Conservation (phyloP, 192 early-diverging fungal species). For the Chytriomyces sp. region DNA sequence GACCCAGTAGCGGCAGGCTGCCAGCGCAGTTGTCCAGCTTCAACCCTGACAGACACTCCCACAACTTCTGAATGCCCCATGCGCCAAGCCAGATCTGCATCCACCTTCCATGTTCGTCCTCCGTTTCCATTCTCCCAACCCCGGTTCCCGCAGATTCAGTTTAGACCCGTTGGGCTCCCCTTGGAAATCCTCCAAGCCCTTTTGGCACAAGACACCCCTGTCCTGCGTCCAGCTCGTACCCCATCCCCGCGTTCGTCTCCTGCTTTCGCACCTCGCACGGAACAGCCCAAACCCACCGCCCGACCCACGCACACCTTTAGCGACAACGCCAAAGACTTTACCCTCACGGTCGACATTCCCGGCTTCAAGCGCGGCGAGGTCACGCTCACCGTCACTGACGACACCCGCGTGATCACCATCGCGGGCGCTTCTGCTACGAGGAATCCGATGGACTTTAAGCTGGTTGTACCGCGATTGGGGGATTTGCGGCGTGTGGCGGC, state of each 20-base stretch:
- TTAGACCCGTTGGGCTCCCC: too few species aligned
- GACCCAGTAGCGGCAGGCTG: too few species aligned
- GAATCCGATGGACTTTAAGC: neutral
- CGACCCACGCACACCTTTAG: conserved; percentile 4
- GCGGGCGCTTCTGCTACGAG: neutral
- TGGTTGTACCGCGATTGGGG: conserved; percentile 2
- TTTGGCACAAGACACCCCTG: too few species aligned
- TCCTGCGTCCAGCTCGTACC: too few species aligned
- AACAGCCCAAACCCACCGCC: neutral
- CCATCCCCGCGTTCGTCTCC: neutral
- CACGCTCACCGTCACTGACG: conserved; percentile 10
- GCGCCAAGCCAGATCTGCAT: too few species aligned
- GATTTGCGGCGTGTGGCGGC: conserved; percentile 8
- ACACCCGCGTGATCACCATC: conserved; percentile 1
- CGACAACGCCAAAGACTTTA: neutral
- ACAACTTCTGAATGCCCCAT: too few species aligned
- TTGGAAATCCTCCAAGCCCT: too few species aligned
- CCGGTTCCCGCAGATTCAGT: too few species aligned
- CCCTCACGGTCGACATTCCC: conserved; percentile 18
- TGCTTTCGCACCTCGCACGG: neutral
- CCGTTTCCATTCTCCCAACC: too few species aligned
- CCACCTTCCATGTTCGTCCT: too few species aligned
- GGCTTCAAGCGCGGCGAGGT: conserved; percentile 6
- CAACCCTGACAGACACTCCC: too few species aligned
- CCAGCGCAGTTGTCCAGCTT: too few species aligned